A percentile compares a stretch with the other conserved stretches of the same genome.
phyloP scores from a whole-genome alignment of 257 asterid genomes.

The Solanum microdontum region DNA sequence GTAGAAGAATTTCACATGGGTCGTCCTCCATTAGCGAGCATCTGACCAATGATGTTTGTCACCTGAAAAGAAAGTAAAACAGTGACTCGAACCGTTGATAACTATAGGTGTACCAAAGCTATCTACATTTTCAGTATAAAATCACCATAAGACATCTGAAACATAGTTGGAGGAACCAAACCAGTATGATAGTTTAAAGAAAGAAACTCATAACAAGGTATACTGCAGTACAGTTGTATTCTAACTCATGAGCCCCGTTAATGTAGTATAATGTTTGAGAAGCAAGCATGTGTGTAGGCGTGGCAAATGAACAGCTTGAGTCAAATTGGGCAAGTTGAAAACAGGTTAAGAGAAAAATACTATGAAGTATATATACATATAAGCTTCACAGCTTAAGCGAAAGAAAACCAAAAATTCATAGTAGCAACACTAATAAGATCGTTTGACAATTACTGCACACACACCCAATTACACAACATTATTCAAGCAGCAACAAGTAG shows the following conservation, averaged over 20 bases:
- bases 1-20: constrained; percentile 7
- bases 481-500: not conserved
- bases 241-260: not conserved
- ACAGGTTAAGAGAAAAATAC: not conserved
- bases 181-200: not conserved
- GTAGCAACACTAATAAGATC: not conserved
- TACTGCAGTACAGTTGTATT: not conserved
- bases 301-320: not conserved
- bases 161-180: not conserved
- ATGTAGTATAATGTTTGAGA: not conserved
- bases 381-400: not conserved
- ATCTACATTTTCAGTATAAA: not conserved
- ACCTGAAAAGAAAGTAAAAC: constrained; percentile 13
- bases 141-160: not conserved
- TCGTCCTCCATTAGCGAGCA: constrained; percentile 18
- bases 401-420: not conserved
- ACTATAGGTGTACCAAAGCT: not conserved
- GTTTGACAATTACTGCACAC: not conserved
- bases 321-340: not conserved
- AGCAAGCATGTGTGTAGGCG: not conserved
- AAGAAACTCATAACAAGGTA: not conserved
- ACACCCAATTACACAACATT: not conserved
- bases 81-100: not conserved
- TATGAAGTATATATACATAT: not conserved
- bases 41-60: constrained; percentile 25